A percentile compares a stretch with the other conserved stretches of the same genome.
Conservation (phyloP, 352 stramenopile species). For the Globisporangium recalcitrans region DNA sequence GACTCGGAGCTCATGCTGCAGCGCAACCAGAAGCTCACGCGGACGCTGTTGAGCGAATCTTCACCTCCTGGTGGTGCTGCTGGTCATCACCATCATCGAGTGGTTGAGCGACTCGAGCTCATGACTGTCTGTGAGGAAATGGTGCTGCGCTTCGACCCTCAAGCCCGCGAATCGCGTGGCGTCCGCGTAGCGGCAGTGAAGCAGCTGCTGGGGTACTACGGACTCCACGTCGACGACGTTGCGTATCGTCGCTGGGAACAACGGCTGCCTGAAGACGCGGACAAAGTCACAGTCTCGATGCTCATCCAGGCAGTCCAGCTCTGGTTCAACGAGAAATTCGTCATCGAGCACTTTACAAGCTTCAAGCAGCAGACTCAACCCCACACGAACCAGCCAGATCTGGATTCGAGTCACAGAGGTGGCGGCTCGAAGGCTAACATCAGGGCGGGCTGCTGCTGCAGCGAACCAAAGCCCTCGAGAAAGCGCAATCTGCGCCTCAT, state of each 20-base stretch:
- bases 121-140: conserved; percentile 44
- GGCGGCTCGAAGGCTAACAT: no score
- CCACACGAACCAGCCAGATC: not conserved
- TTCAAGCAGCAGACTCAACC: conserved; percentile 13
- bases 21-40: conserved; percentile 22
- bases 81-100: not conserved
- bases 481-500: conserved; percentile 24
- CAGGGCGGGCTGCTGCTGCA: not conserved
- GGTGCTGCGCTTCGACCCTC: conserved; percentile 38
- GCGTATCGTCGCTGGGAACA: conserved; percentile 62
- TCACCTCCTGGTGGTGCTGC: not conserved
- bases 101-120: conserved; percentile 28
- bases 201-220: conserved; percentile 37
- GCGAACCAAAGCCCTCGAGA: conserved; percentile 12
- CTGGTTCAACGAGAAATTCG: conserved; percentile 46
- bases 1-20: conserved; percentile 43
- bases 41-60: no score
- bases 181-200: conserved; percentile 33
- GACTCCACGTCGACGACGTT: conserved; percentile 31
- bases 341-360: conserved; percentile 33
- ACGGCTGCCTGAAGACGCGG: conserved; percentile 21
- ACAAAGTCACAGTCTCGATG: conserved; percentile 31
- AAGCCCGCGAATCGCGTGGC: conserved; percentile 24
- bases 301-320: conserved; percentile 42
- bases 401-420: not conserved